A percentile compares a stretch with the other conserved stretches of the same genome.
These are phyloP conservation scores for Tuber indicum DNA, from an alignment of 495 filamentous ascomycete species.

Conservation along the genomic window DNA sequence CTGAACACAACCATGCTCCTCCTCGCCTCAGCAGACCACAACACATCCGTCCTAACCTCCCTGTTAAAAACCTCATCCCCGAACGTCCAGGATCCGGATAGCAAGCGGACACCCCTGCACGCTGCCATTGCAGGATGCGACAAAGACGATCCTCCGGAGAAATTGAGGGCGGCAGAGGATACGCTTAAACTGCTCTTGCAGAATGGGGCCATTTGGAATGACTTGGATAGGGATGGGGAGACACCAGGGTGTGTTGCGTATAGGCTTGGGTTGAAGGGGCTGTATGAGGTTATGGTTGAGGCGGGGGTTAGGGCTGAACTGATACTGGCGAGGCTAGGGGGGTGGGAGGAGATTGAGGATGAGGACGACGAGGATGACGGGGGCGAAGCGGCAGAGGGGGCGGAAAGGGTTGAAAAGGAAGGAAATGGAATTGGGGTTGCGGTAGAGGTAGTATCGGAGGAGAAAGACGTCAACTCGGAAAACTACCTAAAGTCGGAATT, in stretches of 20 bases:
- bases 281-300: constrained; percentile 83
- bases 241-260: constrained; percentile 85
- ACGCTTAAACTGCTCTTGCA: constrained; percentile 71
- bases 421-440: constrained; percentile 10
- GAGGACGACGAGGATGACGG: constrained; percentile 51
- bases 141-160: constrained; percentile 35
- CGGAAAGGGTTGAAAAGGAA: constrained; percentile 19
- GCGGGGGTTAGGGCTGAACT: constrained; percentile 89
- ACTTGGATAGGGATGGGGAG: constrained; percentile 74
- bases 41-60: constrained; percentile 65
- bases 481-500: constrained; percentile 70
- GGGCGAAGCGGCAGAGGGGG: constrained; percentile 41
- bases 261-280: constrained; percentile 59
- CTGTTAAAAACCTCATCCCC: constrained; percentile 53
- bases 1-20: constrained; percentile 49
- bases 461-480: constrained; percentile 26
- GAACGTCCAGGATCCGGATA: constrained; percentile 74
- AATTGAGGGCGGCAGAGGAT: constrained; percentile 51
- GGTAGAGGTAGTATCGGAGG: constrained; percentile 7
- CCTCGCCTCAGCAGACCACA: constrained; percentile 74
- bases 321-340: constrained; percentile 66
- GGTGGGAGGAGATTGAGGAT: constrained; percentile 68
- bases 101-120: constrained; percentile 81
- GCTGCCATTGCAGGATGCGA: constrained; percentile 83
- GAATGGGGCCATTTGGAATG: constrained; percentile 95